Conservation (phyloP, 495 filamentous ascomycete genomes). For the Hapsidospora chrysogenum region DNA sequence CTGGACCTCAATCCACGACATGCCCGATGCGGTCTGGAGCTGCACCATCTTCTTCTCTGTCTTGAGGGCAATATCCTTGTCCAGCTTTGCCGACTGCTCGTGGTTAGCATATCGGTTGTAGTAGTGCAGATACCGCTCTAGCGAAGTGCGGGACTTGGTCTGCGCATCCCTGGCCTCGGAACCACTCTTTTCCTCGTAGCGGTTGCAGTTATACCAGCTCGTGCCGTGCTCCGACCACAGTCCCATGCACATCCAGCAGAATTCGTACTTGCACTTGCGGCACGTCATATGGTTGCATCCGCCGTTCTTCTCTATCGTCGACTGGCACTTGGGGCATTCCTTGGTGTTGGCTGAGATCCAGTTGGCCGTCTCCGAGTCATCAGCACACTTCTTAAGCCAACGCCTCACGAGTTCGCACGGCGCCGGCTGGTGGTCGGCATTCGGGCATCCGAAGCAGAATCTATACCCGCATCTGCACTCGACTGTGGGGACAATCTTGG, state of each 20-base stretch:
- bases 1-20: conserved; percentile 99
- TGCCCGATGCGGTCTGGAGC: conserved; percentile 77
- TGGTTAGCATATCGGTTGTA: conserved; percentile 98
- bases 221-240: conserved; percentile 97
- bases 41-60: conserved; percentile 98
- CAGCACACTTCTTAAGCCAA: conserved; percentile 97
- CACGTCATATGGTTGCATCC: conserved; percentile 99
- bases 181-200: conserved; percentile 91
- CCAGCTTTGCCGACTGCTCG: conserved; percentile 91
- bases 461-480: conserved; percentile 64
- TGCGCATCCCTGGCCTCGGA: conserved; percentile 78
- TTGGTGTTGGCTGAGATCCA: conserved; percentile 99
- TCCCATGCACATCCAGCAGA: conserved; percentile 99
- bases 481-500: conserved; percentile 76
- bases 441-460: conserved; percentile 95
- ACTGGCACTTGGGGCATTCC: conserved; percentile 88
- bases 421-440: conserved; percentile 82
- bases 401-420: conserved; percentile 84
- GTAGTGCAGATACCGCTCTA: conserved; percentile 93
- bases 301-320: conserved; percentile 98
- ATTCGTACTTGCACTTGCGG: conserved; percentile 94
- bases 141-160: conserved; percentile 69
- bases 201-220: conserved; percentile 99
- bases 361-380: conserved; percentile 95
- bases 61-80: conserved; percentile 90